Evolutionary conservation across 805 yeast genomes (phyloP).

Genomic region (Wickerhamiella siamensis): DNA sequence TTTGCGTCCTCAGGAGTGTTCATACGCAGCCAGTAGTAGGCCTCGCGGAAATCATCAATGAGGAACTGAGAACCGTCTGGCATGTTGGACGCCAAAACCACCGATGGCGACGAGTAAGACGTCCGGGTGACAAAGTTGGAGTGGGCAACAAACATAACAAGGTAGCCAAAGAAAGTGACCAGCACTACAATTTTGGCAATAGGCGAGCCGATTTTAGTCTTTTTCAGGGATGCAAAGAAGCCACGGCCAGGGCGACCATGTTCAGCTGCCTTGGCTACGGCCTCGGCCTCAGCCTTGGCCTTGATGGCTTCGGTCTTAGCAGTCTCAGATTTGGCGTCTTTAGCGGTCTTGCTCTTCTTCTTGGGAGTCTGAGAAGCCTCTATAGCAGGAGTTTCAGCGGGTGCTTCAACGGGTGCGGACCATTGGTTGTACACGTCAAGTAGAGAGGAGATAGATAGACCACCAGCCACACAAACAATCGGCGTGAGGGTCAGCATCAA

Average conservation of each 20-base stretch:
- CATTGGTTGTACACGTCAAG: conserved; percentile 71
- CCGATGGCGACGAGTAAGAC: conserved; percentile 96
- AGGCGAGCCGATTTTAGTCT: conserved; percentile 16
- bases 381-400: conserved; percentile 1
- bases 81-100: conserved; percentile 68
- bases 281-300: conserved; percentile 8
- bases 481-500: conserved; percentile 95
- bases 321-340: not conserved
- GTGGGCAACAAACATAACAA: conserved; percentile 73
- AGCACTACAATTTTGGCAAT: conserved; percentile 50
- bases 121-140: conserved; percentile 95
- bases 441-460: conserved; percentile 71
- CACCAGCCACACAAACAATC: conserved; percentile 84
- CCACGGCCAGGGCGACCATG: too few species aligned
- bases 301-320: not conserved
- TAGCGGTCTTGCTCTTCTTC: not conserved
- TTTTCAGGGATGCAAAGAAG: conserved; percentile 16
- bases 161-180: conserved; percentile 55
- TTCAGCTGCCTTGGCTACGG: not conserved
- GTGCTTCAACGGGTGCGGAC: conserved; percentile 4
- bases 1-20: conserved; percentile 93
- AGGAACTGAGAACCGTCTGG: conserved; percentile 76
- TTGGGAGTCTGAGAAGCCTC: conserved; percentile 1
- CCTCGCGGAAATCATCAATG: conserved; percentile 97
- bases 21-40: conserved; percentile 97